Conservation (phyloP, 495 filamentous ascomycete species). For the Amniculicola lignicola region DNA sequence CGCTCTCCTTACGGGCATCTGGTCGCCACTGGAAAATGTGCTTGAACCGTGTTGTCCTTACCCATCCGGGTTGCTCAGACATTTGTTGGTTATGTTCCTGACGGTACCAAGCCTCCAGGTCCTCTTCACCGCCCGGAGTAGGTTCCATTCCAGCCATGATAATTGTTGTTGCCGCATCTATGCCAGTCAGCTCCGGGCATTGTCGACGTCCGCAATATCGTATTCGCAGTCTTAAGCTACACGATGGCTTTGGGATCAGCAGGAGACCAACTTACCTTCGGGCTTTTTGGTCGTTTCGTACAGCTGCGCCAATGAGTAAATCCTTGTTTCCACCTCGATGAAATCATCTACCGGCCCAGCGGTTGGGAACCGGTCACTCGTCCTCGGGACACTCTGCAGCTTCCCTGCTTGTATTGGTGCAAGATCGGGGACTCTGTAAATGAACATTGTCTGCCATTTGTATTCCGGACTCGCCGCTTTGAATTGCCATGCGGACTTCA, state of each 20-base stretch:
- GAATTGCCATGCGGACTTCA: slow-evolving; percentile 31
- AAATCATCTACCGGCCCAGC: slow-evolving; percentile 12
- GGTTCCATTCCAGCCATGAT: slow-evolving; percentile 12
- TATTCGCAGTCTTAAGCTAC: too few species aligned
- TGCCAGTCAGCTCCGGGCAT: background rate
- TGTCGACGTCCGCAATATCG: too few species aligned
- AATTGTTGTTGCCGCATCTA: background rate
- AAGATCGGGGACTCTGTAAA: slow-evolving; percentile 36
- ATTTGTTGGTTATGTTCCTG: slow-evolving; percentile 34
- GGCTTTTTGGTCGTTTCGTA: slow-evolving; percentile 26
- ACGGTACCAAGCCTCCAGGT: slow-evolving; percentile 32
- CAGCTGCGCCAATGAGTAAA: slow-evolving; percentile 24
- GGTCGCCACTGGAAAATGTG: slow-evolving; percentile 1
- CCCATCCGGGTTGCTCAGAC: slow-evolving; percentile 31
- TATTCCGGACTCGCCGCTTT: slow-evolving; percentile 24
- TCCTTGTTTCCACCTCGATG: slow-evolving; percentile 14
- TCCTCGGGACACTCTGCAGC: slow-evolving; percentile 7
- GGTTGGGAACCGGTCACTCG: slow-evolving; percentile 20
- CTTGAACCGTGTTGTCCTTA: slow-evolving; percentile 24
- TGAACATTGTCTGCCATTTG: slow-evolving; percentile 27
- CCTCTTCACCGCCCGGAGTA: slow-evolving; percentile 8
- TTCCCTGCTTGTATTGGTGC: slow-evolving; percentile 25
- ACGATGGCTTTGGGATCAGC: too few species aligned
- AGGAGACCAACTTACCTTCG: slow-evolving; percentile 16
- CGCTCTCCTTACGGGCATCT: slow-evolving; percentile 14